Conservation (phyloP, 2,329 filamentous ascomycete genomes). For the Dactylonectria estremocensis region DNA sequence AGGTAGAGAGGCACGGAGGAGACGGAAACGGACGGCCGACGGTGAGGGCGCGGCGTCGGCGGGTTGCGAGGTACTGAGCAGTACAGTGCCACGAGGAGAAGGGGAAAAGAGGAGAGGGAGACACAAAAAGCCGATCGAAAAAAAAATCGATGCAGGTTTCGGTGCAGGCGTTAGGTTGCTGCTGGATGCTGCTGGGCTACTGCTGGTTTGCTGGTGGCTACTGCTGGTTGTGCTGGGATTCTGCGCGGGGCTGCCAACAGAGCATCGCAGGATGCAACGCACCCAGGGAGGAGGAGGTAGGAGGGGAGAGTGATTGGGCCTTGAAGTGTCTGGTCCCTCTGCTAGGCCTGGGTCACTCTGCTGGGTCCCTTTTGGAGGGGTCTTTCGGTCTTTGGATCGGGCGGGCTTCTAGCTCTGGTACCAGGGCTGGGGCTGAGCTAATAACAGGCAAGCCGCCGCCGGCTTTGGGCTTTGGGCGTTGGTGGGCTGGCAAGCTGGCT, state of each 20-base stretch:
- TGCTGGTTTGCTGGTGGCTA: constrained; percentile 39
- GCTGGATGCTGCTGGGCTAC: constrained; percentile 44
- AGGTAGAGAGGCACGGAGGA: no score
- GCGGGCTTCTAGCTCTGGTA: constrained; percentile 27
- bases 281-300: constrained; percentile 47
- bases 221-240: constrained; percentile 46
- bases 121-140: constrained; percentile 45
- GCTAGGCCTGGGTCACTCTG: not conserved
- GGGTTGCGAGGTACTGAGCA: constrained; percentile 27
- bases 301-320: constrained; percentile 40
- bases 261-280: constrained; percentile 53
- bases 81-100: constrained; percentile 33
- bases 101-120: constrained; percentile 35
- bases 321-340: constrained; percentile 29
- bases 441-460: constrained; percentile 11
- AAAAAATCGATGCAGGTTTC: constrained; percentile 32
- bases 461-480: constrained; percentile 16
- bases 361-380: constrained; percentile 29
- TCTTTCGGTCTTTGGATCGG: constrained; percentile 25
- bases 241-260: constrained; percentile 53
- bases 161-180: constrained; percentile 38
- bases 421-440: constrained; percentile 34
- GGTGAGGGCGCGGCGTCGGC: constrained; percentile 3
- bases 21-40: not conserved
- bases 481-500: not conserved